These are phyloP conservation scores for Yamadazyma buinensis DNA, from an alignment of 1,139 yeast species.

Conservation along the genomic window DNA sequence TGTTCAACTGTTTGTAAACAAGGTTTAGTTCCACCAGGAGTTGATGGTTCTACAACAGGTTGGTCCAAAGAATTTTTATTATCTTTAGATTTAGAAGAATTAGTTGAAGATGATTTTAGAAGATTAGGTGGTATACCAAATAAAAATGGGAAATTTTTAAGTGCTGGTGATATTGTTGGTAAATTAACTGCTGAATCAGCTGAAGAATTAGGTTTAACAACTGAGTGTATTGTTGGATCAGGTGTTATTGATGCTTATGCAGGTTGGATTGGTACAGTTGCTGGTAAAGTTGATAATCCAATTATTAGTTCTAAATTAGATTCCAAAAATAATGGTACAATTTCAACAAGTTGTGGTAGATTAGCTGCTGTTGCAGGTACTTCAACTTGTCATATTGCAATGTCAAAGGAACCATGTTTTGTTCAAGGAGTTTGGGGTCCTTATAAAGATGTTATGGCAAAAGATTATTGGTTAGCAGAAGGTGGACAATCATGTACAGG, in stretches of 20 bases:
- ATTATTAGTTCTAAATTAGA: conserved; percentile 37
- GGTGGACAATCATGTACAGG: conserved; percentile 99
- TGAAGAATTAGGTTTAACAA: conserved; percentile 76
- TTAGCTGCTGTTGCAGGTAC: conserved; percentile 98
- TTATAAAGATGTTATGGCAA: conserved; percentile 85
- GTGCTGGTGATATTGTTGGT: conserved; percentile 90
- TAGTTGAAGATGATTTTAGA: conserved; percentile 70
- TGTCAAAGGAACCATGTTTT: conserved; percentile 81
- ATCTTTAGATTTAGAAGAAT: conserved; percentile 67
- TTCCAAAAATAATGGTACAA: conserved; percentile 29
- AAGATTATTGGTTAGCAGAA: conserved; percentile 94
- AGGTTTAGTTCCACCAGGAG: conserved; percentile 90
- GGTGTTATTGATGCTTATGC: conserved; percentile 98
- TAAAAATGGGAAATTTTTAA: conserved; percentile 64
- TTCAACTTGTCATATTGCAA: conserved; percentile 91
- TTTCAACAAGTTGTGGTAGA: conserved; percentile 70
- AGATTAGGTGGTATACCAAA: conserved; percentile 83
- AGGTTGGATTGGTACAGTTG: conserved; percentile 98
- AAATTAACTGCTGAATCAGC: conserved; percentile 65
- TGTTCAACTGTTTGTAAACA: conserved; percentile 94
- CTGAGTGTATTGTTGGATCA: conserved; percentile 81
- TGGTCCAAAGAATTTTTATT: conserved; percentile 82
- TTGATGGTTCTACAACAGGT: conserved; percentile 78
- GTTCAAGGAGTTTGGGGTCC: conserved; percentile 99
- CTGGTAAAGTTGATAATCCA: conserved; percentile 68